These are phyloP conservation scores for Hemileccinum impolitum DNA, from an alignment of 768 basidiomycete species.

Conservation along the genomic window DNA sequence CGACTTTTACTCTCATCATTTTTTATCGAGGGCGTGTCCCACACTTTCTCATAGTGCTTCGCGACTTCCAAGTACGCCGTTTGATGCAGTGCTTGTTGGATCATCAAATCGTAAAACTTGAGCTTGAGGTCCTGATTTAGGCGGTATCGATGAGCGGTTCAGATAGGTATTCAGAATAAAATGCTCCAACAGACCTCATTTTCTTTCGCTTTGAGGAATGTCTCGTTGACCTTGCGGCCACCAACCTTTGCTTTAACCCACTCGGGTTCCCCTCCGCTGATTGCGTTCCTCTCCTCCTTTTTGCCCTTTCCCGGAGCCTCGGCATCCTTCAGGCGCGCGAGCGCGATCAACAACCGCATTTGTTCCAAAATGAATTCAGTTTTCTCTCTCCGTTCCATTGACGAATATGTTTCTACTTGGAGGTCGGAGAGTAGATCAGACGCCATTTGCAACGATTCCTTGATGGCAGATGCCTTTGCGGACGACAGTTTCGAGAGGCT, in stretches of 20 bases:
- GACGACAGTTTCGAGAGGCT: conserved; percentile 46
- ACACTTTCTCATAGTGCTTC: conserved; percentile 93
- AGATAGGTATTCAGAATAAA: background rate
- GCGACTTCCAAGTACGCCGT: conserved; percentile 89
- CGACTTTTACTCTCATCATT: conserved; percentile 73
- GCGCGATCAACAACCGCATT: conserved; percentile 83
- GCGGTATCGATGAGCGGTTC: background rate
- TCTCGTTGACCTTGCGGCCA: conserved; percentile 90
- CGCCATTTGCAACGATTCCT: conserved; percentile 77
- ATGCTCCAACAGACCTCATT: conserved; percentile 65
- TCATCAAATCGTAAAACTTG: conserved; percentile 95
- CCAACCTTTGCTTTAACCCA: conserved; percentile 94
- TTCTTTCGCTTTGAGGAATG: conserved; percentile 82
- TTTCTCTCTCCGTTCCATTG: conserved; percentile 97
- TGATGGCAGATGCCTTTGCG: conserved; percentile 36
- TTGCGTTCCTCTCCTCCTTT: conserved; percentile 46
- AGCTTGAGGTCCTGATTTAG: conserved; percentile 86
- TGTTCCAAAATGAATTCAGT: conserved; percentile 98
- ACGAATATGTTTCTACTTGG: conserved; percentile 98
- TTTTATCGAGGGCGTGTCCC: conserved; percentile 95
- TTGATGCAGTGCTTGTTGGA: conserved; percentile 85
- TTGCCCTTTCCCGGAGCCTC: conserved; percentile 57
- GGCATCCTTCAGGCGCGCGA: conserved; percentile 73
- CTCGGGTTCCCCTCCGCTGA: conserved; percentile 77
- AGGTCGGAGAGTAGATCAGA: conserved; percentile 92